Evolutionary conservation across 805 yeast genomes (phyloP), one percentile per base, ranked within the genome.

Genomic region (Candida boleticola): DNA sequence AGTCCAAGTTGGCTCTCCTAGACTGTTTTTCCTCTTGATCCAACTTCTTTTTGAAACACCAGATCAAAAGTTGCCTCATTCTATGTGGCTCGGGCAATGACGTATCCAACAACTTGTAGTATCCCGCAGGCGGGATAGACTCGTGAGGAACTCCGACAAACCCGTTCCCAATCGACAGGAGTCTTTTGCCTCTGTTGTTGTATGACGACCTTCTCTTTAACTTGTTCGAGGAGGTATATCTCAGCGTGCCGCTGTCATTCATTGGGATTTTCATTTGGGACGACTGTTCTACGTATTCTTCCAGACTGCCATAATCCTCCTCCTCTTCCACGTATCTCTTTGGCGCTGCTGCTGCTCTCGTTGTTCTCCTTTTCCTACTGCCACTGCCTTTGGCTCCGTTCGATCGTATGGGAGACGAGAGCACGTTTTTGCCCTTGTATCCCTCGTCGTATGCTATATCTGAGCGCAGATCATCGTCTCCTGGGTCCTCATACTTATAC

Each of bases 131-230:
- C 0, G 79, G 72, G 1, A 85, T 77, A 36, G 79, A 81, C 0
- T 72, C 67, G 55, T 85, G 90, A 1, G 90, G 90, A 23, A 73
- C 74, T 0, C 83, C 86, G 2, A 68, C 70, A 50, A 79, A 79
- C 2, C 90, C 92, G 53, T 82, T 83, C 1, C 90, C 89, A 5
- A 85, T 76, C 0, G 89, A 82, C 54, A 86, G 84, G 2, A 82
- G 77, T 22, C 93, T 61, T 52, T 82, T 83, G 5, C 93, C 93
- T 26, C 93, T 65, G 40, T 76, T 74, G 30, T 73, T 57, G 48
- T 81, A 61, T 1, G 85, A 79, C 1, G 78, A 54, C 40, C 84
- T 56, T 49, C 85, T 65, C 35, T 42, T 43, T 37, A 17, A 46
- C 7, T 23, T 23, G 11, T 23, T 23, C 10, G 10, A 7, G 21